A percentile compares a stretch with the other conserved stretches of the same genome.
These are phyloP conservation scores for Plectosphaerella sp. DNA, from an alignment of 2,329 filamentous ascomycete genomes.

Conservation along the genomic window DNA sequence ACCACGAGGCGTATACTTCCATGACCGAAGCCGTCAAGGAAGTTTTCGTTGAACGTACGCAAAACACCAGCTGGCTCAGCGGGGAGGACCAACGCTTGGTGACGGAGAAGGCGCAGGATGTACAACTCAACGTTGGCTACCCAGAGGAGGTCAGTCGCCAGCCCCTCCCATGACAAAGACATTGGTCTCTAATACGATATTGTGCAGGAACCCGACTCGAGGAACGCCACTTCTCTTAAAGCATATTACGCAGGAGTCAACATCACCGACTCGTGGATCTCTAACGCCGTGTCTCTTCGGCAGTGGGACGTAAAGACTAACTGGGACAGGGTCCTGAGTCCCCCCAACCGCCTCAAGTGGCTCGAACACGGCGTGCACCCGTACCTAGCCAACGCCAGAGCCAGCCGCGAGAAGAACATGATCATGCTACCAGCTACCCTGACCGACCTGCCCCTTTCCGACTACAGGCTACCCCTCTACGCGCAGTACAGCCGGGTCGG, in stretches of 20 bases:
- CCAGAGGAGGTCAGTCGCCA: neutral
- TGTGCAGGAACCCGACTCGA: constrained; percentile 61
- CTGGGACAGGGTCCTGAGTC: constrained; percentile 48
- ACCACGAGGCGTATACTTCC: neutral
- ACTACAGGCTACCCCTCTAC: constrained; percentile 57
- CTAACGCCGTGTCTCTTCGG: constrained; percentile 49
- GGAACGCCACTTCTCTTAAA: constrained; percentile 49
- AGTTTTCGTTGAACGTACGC: neutral
- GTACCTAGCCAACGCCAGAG: neutral
- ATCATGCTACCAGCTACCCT: neutral
- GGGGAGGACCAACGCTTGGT: neutral
- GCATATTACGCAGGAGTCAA: constrained; percentile 52
- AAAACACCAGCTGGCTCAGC: neutral
- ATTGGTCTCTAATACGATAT: constrained; percentile 34
- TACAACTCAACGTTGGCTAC: neutral
- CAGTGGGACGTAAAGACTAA: constrained; percentile 25
- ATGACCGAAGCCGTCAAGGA: neutral
- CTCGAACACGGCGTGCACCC: neutral
- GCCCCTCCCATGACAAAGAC: too few species aligned
- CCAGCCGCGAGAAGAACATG: neutral
- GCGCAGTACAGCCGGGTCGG: constrained; percentile 65
- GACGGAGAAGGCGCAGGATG: neutral
- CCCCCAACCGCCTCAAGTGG: constrained; percentile 57
- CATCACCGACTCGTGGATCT: constrained; percentile 50
- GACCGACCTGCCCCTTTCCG: constrained; percentile 55